Percentiles rank a stretch among this genome's conserved stretches.
phyloP scores from a whole-genome alignment of 2,329 filamentous ascomycete species.

The Arachnomyces sp. region DNA sequence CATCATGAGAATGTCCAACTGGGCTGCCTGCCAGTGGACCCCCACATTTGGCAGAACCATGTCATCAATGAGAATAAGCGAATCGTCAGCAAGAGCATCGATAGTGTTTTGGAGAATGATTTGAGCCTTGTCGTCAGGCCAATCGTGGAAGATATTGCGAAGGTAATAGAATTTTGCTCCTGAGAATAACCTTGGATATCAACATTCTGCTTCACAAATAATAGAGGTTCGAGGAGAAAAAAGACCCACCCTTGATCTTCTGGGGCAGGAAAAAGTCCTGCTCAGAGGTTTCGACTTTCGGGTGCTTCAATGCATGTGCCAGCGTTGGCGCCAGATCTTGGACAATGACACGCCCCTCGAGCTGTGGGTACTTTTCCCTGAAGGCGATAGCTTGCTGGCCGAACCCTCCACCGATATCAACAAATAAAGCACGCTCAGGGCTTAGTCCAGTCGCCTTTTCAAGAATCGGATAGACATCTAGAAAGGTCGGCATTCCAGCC shows the following conservation, averaged over 20 bases:
- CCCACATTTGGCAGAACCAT: conserved; percentile 29
- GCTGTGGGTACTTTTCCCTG: conserved; percentile 9
- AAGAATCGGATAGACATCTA: too few species aligned
- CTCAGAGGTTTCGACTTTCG: too few species aligned
- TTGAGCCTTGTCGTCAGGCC: conserved; percentile 14
- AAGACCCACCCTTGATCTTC: too few species aligned
- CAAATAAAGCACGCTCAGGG: conserved; percentile 13
- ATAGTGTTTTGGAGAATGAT: conserved; percentile 23
- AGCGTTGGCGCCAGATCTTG: conserved; percentile 7
- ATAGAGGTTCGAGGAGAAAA: too few species aligned
- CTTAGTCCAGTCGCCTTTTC: conserved; percentile 11
- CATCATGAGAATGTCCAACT: conserved; percentile 34
- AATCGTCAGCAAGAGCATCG: conserved; percentile 24
- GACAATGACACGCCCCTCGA: conserved; percentile 16
- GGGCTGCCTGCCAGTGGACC: conserved; percentile 21
- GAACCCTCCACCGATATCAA: conserved; percentile 14
- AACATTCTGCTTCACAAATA: background rate
- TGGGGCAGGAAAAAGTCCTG: too few species aligned
- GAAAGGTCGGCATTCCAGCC: too few species aligned
- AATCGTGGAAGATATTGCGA: conserved; percentile 13
- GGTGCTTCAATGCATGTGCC: background rate
- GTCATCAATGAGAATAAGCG: conserved; percentile 36
- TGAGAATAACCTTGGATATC: background rate
- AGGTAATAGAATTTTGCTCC: conserved; percentile 13
- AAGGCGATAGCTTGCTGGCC: conserved; percentile 10